Conservation (phyloP, 2,329 filamentous ascomycete species). For the Trichothecium sympodiale region DNA sequence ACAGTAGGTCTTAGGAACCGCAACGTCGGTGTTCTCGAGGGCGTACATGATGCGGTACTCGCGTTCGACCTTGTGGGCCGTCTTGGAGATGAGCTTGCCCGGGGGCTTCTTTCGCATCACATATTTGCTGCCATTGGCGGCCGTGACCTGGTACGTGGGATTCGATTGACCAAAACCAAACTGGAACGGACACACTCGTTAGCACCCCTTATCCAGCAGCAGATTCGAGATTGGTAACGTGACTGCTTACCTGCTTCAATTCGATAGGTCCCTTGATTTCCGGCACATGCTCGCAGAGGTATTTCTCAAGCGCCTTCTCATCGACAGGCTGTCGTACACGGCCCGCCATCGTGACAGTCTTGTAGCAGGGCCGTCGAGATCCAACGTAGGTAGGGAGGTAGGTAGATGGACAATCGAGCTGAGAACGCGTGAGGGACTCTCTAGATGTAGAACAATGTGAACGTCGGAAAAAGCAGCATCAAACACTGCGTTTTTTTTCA, state of each 20-base stretch:
- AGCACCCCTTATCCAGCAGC: not conserved
- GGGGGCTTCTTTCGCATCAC: conserved; percentile 97
- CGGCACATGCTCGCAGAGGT: conserved; percentile 68
- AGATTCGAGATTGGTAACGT: too few species aligned
- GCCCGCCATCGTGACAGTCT: conserved; percentile 57
- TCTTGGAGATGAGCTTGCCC: conserved; percentile 84
- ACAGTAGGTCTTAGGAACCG: conserved; percentile 72
- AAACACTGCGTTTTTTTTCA: too few species aligned
- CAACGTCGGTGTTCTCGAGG: conserved; percentile 66
- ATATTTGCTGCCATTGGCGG: conserved; percentile 56
- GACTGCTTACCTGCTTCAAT: conserved; percentile 65
- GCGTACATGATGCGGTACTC: conserved; percentile 88
- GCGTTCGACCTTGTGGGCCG: conserved; percentile 91
- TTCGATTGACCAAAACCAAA: conserved; percentile 98
- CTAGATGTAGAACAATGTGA: not conserved
- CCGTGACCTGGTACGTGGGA: conserved; percentile 86
- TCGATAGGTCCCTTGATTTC: conserved; percentile 73
- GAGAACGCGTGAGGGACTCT: too few species aligned
- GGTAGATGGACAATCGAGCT: too few species aligned
- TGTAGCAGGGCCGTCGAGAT: too few species aligned
- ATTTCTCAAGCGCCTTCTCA: conserved; percentile 64
- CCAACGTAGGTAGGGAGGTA: too few species aligned
- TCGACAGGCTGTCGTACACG: conserved; percentile 85
- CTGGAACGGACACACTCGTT: conserved; percentile 30
- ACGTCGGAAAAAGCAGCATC: not conserved